Evolutionary conservation across 306 rosid species (phyloP), one percentile per base, ranked within the genome.

Genomic region (Cyclanthera cordifolia): DNA sequence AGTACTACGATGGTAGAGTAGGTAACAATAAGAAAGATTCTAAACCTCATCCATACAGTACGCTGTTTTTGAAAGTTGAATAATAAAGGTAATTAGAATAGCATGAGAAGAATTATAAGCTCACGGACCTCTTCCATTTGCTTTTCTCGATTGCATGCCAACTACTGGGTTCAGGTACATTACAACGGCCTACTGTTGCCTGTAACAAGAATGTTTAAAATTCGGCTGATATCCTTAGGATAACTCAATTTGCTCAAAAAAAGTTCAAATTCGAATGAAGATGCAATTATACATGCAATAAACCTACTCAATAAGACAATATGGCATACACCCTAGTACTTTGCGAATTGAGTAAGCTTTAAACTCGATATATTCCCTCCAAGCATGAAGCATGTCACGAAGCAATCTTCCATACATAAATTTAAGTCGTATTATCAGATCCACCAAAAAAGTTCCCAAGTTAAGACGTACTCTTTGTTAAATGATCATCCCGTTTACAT

Each of bases 111-210:
- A 67, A 32, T 55, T 58, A 68, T 21, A 56, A 79, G 75, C 64
- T 63, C 64, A 75, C 86, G 47, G 72, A 89, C 97, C 97, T 91
- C 82, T 85, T 86, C 97, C 97, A 89, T 87, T 91, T 91, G 87
- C 92, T 85, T 72, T 86, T 87, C 77, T 91, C 97, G 74, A 89
- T 79, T 21, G 93, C 82, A 81, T 91, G 90, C 97, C 96, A 91
- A 43, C 86, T 76, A 64, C 91, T 89, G 30, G 97, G 97, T 76
- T 91, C 97, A 12, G 86, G 82, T 48, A 78, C 55, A 72, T 88
- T 85, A 75, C 97, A 91, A 66, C 95, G 90, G 67, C 97, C 97
- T 12, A 83, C 68, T 32, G 82, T 82, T 55, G 97, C 97, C 97
- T 91, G 90, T 74, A 67, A 82, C 69, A 74, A 41, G 66, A 81